Conservation (phyloP, 1,284 basidiomycete species). For the Malassezia japonica region DNA sequence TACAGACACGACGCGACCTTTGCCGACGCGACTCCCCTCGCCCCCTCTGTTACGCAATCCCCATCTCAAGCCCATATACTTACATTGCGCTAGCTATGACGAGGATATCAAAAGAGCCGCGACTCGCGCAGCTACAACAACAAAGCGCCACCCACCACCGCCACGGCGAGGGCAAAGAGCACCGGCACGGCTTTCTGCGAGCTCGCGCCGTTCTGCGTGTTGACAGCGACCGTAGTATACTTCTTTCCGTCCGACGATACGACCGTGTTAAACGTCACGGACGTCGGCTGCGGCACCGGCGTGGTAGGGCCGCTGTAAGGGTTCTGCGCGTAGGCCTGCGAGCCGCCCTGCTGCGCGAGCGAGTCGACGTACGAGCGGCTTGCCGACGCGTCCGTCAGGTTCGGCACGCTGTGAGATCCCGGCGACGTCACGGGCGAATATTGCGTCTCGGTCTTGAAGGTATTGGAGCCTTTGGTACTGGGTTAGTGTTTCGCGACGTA, state of each 20-base stretch:
- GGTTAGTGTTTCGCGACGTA: background rate
- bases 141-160: background rate
- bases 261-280: background rate
- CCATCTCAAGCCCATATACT: no score
- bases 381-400: background rate
- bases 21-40: no score
- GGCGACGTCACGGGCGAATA: background rate
- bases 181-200: background rate
- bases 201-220: background rate
- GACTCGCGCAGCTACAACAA: background rate
- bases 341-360: conserved; percentile 6
- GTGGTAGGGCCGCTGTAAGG: background rate
- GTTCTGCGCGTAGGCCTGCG: conserved; percentile 1
- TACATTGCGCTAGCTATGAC: no score
- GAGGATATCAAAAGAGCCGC: no score
- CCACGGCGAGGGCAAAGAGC: background rate
- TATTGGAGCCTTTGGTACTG: conserved; percentile 3
- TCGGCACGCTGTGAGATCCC: conserved; percentile 2
- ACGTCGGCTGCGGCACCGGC: conserved; percentile 10
- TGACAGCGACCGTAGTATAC: background rate
- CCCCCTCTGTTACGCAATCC: no score
- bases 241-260: background rate
- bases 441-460: conserved; percentile 12
- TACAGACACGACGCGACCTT: no score
- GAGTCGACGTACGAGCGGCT: conserved; percentile 4